Percentiles rank a stretch among this genome's conserved stretches.
Evolutionary conservation across 2,329 filamentous ascomycete species (phyloP).

Genomic region (Hawksworthiomyces lignivorus): DNA sequence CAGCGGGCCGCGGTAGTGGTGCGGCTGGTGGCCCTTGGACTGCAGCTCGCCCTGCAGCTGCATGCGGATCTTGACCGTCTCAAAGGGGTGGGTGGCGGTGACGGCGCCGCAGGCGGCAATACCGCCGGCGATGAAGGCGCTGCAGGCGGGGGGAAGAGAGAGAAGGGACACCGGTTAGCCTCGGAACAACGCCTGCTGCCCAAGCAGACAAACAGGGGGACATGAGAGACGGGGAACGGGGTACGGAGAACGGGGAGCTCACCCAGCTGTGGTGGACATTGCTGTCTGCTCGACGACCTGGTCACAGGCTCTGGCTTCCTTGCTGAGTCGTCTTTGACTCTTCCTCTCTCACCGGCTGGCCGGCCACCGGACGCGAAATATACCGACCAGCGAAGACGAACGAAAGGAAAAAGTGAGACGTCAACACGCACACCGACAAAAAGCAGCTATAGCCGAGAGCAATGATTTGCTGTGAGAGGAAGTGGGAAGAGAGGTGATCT

Average conservation of each 20-base stretch:
- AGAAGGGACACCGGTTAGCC: no score
- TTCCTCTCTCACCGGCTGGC: no score
- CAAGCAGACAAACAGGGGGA: not conserved
- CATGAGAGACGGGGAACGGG: not conserved
- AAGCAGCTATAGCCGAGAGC: no score
- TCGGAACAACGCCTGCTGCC: no score
- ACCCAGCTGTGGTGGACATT: constrained; percentile 17
- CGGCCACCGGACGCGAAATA: no score
- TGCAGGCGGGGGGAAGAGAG: constrained; percentile 19
- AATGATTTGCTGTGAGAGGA: no score
- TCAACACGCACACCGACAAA: no score
- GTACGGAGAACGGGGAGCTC: not conserved
- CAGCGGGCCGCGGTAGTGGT: constrained; percentile 83
- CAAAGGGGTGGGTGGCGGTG: constrained; percentile 94
- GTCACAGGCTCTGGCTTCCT: no score
- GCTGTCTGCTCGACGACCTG: not conserved
- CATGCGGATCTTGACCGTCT: constrained; percentile 97
- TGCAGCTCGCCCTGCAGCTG: constrained; percentile 95
- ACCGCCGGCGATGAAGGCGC: constrained; percentile 91
- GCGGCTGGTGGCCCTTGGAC: constrained; percentile 72
- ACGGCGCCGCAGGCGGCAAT: constrained; percentile 96
- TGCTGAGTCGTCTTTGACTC: no score
- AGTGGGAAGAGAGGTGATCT: not conserved
- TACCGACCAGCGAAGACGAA: no score
- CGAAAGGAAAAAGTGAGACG: no score